Base-by-base conservation (phyloP, 805 yeast species). In the Blastobotrys robertii region DNA sequence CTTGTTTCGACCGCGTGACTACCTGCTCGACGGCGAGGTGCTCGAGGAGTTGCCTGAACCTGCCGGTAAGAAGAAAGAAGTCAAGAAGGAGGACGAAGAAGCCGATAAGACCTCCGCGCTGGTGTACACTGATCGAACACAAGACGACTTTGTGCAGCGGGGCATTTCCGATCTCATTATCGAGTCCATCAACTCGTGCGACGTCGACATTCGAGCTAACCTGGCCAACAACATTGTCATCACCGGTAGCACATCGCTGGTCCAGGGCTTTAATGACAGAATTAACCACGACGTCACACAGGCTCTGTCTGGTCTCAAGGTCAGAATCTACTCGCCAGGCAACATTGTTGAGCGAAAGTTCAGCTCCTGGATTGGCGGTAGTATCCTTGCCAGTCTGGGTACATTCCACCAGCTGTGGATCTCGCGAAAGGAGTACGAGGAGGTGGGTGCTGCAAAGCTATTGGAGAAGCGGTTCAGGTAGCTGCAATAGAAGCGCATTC, bases 331-430 rank as follows among this genome's bases (percentile, higher is more conserved):
- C 52, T 81, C 94, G 2, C 76, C 81, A 5, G 96, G 96, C 7
- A 62, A 61, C 47, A 45, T 80, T 3, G 70, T 71, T 44, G 96
- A 88, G 63, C 74, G 96, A 57, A 75, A 77, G 50, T 81, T 75
- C 57, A 83, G 86, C 47, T 70, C 90, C 6, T 88, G 96, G 95
- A 74, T 88, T 39, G 97, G 97, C 37, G 96, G 95, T 6, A 80
- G 90, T 50, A 87, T 88, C 32, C 66, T 88, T 44, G 78, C 94
- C 4, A 80, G 92, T 41, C 70, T 88, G 53, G 97, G 97, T 30
- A 84, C 95, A 2, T 88, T 88, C 70, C 97, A 88, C 61, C 97
- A 88, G 62, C 84, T 92, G 65, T 88, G 96, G 96, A 95, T 88
- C 2, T 82, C 88, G 34, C 80, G 78, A 56, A 76, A 75, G 50